Evolutionary conservation across 352 stramenopile genomes (phyloP).

Genomic region (Globisporangium megalacanthum): DNA sequence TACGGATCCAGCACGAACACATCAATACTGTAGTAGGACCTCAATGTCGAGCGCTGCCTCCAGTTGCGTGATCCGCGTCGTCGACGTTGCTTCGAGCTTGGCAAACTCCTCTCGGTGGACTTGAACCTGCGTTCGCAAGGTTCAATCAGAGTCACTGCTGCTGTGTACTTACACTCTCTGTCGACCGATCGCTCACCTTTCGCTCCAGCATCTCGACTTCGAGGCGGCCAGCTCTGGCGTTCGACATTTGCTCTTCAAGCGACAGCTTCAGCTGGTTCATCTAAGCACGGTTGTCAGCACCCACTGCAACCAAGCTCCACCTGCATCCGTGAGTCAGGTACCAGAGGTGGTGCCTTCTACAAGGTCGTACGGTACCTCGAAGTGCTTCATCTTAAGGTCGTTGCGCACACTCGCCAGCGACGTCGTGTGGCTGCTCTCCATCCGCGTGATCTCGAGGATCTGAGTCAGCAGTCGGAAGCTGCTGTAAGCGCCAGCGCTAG

Average conservation of each 20-base stretch:
- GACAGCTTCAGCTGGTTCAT: constrained; percentile 49
- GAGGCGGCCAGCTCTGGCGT: constrained; percentile 24
- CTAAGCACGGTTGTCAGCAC: too few species aligned
- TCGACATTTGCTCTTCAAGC: constrained; percentile 45
- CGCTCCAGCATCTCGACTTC: constrained; percentile 68
- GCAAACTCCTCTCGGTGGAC: constrained; percentile 68
- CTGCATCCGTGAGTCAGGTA: background rate
- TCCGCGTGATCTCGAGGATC: constrained; percentile 45
- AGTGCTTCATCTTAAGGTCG: constrained; percentile 79
- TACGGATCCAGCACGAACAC: too few species aligned
- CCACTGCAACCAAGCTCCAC: background rate
- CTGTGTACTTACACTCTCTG: background rate
- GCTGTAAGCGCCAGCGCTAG: background rate
- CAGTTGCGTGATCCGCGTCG: constrained; percentile 51
- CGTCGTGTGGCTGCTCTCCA: constrained; percentile 49
- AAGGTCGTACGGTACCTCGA: constrained; percentile 32
- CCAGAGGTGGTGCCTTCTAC: too few species aligned
- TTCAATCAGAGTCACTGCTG: too few species aligned
- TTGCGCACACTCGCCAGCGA: constrained; percentile 40
- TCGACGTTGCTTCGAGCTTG: constrained; percentile 59
- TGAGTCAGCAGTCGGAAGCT: constrained; percentile 1
- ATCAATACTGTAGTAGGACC: constrained; percentile 17
- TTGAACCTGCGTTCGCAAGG: constrained; percentile 29
- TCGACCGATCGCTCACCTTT: constrained; percentile 32
- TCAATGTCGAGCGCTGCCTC: constrained; percentile 48